Percentiles rank a stretch among this genome's conserved stretches.
Conservation (phyloP, 371 early-diverging fungal species). For the Syncephalastrum monosporum region DNA sequence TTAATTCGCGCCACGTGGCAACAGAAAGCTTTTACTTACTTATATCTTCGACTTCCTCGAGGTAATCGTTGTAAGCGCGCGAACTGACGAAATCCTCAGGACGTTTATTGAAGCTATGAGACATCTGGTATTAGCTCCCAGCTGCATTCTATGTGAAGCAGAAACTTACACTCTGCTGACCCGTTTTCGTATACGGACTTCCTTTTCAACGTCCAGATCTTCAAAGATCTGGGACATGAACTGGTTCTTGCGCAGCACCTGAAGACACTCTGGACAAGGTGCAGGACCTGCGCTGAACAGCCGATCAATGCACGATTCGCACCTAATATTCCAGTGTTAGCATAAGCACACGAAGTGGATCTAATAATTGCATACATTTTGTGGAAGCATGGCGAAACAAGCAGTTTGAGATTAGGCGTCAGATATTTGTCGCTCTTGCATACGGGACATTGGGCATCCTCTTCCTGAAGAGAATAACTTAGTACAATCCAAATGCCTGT, state of each 20-base stretch:
- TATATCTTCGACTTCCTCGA: constrained; percentile 91
- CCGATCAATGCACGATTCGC: constrained; percentile 88
- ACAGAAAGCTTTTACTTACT: constrained; percentile 36
- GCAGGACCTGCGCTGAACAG: constrained; percentile 85
- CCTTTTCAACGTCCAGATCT: constrained; percentile 93
- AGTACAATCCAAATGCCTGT: neutral
- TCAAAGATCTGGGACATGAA: constrained; percentile 92
- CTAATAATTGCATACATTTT: constrained; percentile 71
- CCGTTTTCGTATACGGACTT: constrained; percentile 85
- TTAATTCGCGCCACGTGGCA: neutral
- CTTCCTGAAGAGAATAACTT: constrained; percentile 27
- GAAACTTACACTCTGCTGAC: constrained; percentile 70
- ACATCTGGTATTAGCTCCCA: neutral
- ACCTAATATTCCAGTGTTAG: constrained; percentile 53
- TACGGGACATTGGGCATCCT: constrained; percentile 91
- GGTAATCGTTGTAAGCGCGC: constrained; percentile 83
- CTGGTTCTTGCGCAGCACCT: constrained; percentile 77
- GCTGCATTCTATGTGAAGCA: neutral
- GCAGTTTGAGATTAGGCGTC: constrained; percentile 88
- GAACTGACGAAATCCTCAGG: constrained; percentile 85
- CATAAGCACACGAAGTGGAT: neutral
- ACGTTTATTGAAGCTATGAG: constrained; percentile 83
- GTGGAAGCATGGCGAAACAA: constrained; percentile 98
- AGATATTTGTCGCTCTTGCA: constrained; percentile 95
- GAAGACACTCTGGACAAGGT: constrained; percentile 91